These are phyloP conservation scores for Dysphania ambrosioides DNA, from an alignment of 148 eudicot species.

Conservation along the genomic window DNA sequence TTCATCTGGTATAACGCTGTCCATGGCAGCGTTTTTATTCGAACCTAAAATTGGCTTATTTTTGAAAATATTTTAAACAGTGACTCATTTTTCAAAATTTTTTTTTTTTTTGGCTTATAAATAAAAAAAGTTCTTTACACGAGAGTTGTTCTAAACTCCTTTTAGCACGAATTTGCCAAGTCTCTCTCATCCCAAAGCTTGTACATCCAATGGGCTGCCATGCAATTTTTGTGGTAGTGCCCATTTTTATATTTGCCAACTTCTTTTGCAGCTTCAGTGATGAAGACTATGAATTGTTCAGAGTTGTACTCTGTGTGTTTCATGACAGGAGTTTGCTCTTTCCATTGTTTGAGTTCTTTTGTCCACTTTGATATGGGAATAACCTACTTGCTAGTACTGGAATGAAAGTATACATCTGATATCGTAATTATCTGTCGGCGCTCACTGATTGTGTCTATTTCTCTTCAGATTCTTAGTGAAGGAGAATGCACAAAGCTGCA, in stretches of 20 bases:
- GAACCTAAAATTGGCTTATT: too few relatives aligned
- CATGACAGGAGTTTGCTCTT: not conserved
- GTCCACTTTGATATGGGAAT: not conserved
- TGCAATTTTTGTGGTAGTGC: too few relatives aligned
- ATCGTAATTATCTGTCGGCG: not conserved
- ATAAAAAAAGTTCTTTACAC: too few relatives aligned
- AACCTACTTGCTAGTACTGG: not conserved
- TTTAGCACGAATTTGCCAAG: too few relatives aligned
- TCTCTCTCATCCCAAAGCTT: too few relatives aligned
- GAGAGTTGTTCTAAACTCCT: too few relatives aligned
- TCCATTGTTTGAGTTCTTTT: not conserved
- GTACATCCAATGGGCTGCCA: too few relatives aligned
- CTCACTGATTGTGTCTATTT: not conserved
- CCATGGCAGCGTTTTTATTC: too few relatives aligned
- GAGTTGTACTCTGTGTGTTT: not conserved
- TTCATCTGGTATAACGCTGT: too few relatives aligned
- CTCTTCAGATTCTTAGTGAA: slow-evolving; percentile 67
- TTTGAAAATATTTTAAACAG: too few relatives aligned
- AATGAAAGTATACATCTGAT: not conserved
- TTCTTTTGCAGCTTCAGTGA: not conserved
- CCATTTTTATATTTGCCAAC: not conserved
- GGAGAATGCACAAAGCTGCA: slow-evolving; percentile 65
- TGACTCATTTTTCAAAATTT: too few relatives aligned
- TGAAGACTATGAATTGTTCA: not conserved
- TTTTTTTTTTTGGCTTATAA: too few relatives aligned